Evolutionary conservation across 1,284 basidiomycete genomes (phyloP), one percentile per base, ranked within the genome.

Genomic region (Stygiomarasmius scandens): DNA sequence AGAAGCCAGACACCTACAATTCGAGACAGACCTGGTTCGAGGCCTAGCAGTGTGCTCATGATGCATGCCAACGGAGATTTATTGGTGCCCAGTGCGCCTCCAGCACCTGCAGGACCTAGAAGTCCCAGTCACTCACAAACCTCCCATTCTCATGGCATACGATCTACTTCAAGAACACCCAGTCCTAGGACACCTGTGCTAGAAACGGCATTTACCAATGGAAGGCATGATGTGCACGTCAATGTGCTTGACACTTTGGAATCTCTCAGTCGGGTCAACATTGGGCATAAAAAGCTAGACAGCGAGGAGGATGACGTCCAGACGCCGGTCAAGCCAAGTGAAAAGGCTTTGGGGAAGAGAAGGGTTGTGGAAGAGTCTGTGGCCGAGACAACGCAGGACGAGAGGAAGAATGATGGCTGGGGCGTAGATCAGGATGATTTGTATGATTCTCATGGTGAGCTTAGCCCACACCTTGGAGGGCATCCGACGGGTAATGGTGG

Each of bases 311-410:
- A 74, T 6, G 68, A 71, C 2, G 44, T 60, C 9, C 61, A 64
- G 36, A 70, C 75, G 32, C 78, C 75, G 10, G 66, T 76, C 8
- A 74, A 77, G 58, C 88, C 87, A 2, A 92, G 89, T 66, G 88
- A 79, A 45, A 93, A 93, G 68, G 89, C 91, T 1, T 78, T 91
- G 5, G 91, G 90, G n/a, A 93, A 93, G 73, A 78, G 87, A 63
- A 82, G 75, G 63, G 78, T 85, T n/a, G 82, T 85, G 8, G 67
- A 25, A 48, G 4, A 6, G 3, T 24, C 14, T 20, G 48, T 20
- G n/a, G 5, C 24, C 20, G n/a, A 22, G 29, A 49, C 19, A 24
- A 49, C 25, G 25, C 36, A 20, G 27, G 29, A 24, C 3, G 25
- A 25, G 24, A 20, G 22, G 24, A 12, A 44, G 14, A 38, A 38